Evolutionary conservation across 2,329 filamentous ascomycete genomes (phyloP).

Genomic region (Escovopsis sp.): DNA sequence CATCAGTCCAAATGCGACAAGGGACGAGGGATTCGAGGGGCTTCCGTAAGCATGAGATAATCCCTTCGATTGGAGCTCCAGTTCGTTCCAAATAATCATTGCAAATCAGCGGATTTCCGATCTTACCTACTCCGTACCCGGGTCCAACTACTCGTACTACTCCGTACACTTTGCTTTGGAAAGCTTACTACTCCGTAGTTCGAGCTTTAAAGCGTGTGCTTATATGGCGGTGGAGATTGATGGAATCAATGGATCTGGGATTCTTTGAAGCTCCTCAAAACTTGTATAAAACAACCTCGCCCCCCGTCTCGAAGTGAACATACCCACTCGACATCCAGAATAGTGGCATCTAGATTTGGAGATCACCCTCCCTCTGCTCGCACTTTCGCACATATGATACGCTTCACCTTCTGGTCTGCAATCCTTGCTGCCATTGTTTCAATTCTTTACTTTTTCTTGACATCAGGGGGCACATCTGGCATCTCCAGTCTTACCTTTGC

Average conservation of each 20-base stretch:
- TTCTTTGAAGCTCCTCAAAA: slow-evolving; percentile 8
- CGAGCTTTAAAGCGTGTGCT: not conserved
- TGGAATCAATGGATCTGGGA: not conserved
- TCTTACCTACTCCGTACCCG: no score
- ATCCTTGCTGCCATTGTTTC: slow-evolving; percentile 24
- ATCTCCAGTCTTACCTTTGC: slow-evolving; percentile 5
- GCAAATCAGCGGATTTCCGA: not conserved
- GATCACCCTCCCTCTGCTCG: slow-evolving; percentile 13
- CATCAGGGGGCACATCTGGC: slow-evolving; percentile 8
- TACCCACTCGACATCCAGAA: no score
- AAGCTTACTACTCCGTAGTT: not conserved
- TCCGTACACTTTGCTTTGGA: slow-evolving; percentile 1
- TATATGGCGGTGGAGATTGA: no score
- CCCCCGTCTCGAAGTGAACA: slow-evolving; percentile 1
- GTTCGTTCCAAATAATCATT: slow-evolving; percentile 2
- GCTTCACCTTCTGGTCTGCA: slow-evolving; percentile 17
- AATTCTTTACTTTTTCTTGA: slow-evolving; percentile 20
- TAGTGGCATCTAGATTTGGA: slow-evolving; percentile 1
- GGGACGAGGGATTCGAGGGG: not conserved
- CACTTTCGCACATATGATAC: slow-evolving; percentile 24
- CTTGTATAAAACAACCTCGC: not conserved
- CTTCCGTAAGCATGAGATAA: slow-evolving; percentile 4
- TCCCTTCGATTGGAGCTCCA: not conserved
- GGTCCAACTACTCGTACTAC: not conserved
- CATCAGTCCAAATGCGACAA: no score